Evolutionary conservation across 768 basidiomycete species (phyloP), one percentile per base, ranked within the genome.

Genomic region (Podaxis carcinomalis): DNA sequence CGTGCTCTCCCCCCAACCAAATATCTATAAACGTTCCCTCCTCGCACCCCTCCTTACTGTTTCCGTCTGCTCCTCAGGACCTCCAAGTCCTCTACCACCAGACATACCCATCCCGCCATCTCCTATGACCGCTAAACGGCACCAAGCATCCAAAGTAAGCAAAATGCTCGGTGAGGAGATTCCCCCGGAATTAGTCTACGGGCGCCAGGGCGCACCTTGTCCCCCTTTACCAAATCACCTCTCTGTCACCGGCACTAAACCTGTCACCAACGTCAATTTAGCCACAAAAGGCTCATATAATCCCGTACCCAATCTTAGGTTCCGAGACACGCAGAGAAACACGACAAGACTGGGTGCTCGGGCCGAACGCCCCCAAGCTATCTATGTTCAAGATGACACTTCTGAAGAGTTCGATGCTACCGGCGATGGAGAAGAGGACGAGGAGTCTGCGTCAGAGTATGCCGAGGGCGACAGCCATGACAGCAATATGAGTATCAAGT

Each of bases 121-220:
- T 3, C 69, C 70, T 16, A 56, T 54, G 23, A 70, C 68, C 5
- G 64, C 56, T 23, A 65, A 63, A 50, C 65, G 64, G 2, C 63
- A 56, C 10, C 69, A 67, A 42, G 56, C 65, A 19, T 63, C 62
- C 42, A 70, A 71, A 44, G 67, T 69, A 9, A 68, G 66, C 13
- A 68, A 68, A 52, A 69, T 69, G 44, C 66, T 71, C 39, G 73
- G 72, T 49, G 66, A 66, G 55, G 65, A 68, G 6, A 50, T 62
- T 16, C 35, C 54, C 2, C 37, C 52, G 16, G 61, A 62, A 19
- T 21, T 51, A 44, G 27, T 44, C 21, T 32, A 36, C 36, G 32
- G 19, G 21, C 35, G 35, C 16, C 46, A 23, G 27, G 25, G 25
- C 50, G 28, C 21, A 16, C 4, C 19, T 23, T 28, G 7, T 27